Conservation (phyloP, 768 basidiomycete genomes). For the Mycena galopus region DNA sequence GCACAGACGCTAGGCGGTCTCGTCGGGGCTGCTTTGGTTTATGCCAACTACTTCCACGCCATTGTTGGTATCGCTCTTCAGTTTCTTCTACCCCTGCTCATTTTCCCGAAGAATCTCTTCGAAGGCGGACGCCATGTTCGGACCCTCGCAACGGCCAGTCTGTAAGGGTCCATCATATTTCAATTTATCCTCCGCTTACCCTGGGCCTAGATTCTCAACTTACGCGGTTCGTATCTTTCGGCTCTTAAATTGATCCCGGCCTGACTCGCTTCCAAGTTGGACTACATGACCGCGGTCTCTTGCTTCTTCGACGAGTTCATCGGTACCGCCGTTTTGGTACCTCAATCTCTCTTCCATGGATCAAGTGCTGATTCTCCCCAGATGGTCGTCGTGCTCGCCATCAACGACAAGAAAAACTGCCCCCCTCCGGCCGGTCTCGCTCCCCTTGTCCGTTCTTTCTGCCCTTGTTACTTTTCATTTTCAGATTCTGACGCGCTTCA, state of each 20-base stretch:
- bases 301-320: constrained; percentile 69
- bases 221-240: constrained; percentile 61
- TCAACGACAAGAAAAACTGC: constrained; percentile 65
- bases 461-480: too few species aligned
- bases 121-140: constrained; percentile 70
- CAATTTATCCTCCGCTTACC: neutral
- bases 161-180: constrained; percentile 37
- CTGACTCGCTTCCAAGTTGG: constrained; percentile 42
- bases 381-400: constrained; percentile 66
- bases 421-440: constrained; percentile 64
- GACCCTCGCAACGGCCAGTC: constrained; percentile 66
- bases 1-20: constrained; percentile 77
- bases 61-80: constrained; percentile 50
- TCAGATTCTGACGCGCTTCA: too few species aligned
- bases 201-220: constrained; percentile 58
- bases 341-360: neutral
- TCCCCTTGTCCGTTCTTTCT: constrained; percentile 51
- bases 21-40: constrained; percentile 70
- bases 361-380: neutral
- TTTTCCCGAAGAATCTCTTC: constrained; percentile 51
- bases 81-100: neutral
- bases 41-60: constrained; percentile 78
- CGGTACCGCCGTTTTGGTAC: constrained; percentile 65
- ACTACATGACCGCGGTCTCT: constrained; percentile 55
- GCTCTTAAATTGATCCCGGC: neutral